Evolutionary conservation across 495 filamentous ascomycete genomes (phyloP).

Genomic region (Aspergillus asperescens): DNA sequence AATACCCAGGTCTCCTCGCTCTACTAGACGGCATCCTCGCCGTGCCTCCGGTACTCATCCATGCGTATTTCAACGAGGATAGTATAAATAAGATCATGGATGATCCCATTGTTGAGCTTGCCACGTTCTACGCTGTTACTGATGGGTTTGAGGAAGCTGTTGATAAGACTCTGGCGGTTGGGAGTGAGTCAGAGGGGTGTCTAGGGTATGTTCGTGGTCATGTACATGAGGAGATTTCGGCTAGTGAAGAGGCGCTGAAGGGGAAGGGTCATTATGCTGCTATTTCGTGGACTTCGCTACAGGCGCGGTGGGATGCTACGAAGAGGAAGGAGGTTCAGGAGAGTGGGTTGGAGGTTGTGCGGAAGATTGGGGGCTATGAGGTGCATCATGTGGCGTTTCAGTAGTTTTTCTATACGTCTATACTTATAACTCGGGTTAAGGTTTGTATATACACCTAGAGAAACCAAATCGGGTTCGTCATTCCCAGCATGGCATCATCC

Average conservation of each 20-base stretch:
- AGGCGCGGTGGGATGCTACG: background rate
- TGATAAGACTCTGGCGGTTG: background rate
- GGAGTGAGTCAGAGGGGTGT: background rate
- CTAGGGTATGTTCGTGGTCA: background rate
- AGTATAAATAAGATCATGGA: background rate
- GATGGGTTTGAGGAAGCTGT: background rate
- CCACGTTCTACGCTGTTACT: background rate
- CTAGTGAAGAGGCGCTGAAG: background rate
- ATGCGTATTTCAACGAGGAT: background rate
- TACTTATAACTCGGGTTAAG: too few relatives aligned
- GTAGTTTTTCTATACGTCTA: background rate
- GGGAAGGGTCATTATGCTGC: constrained; percentile 1
- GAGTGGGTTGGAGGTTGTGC: background rate
- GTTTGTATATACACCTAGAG: too few relatives aligned
- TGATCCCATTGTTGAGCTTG: background rate
- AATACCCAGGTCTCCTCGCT: background rate
- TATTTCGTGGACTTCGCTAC: background rate
- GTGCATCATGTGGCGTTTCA: constrained; percentile 2
- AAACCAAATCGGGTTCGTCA: background rate
- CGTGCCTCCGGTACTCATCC: background rate
- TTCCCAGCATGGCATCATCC: background rate
- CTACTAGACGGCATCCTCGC: background rate
- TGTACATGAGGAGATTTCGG: background rate
- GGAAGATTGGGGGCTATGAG: background rate
- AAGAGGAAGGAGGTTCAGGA: background rate